A percentile compares a stretch with the other conserved stretches of the same genome.
Conservation (phyloP, 139 green algal species). For the Mesotaenium endlicherianum region DNA sequence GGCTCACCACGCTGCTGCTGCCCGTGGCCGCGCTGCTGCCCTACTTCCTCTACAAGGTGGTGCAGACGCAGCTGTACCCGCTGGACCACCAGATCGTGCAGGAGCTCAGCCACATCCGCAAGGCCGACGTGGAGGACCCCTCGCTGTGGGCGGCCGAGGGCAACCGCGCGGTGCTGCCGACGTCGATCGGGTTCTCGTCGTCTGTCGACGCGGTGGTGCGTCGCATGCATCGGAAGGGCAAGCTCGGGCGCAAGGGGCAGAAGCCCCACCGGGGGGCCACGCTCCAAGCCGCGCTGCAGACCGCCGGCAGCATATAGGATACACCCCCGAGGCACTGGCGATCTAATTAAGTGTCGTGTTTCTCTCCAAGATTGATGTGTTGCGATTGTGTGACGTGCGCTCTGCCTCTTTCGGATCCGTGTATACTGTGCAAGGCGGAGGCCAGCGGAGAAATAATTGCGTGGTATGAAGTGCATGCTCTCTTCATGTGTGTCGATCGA, state of each 20-base stretch:
- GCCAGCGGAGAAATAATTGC: too few relatives aligned
- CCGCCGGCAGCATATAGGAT: too few relatives aligned
- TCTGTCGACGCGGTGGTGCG: constrained; percentile 26
- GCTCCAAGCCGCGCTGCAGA: too few relatives aligned
- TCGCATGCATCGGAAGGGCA: constrained; percentile 3
- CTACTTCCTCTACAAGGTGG: constrained; percentile 29
- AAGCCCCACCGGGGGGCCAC: not conserved
- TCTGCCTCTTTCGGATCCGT: too few relatives aligned
- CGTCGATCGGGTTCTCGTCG: constrained; percentile 21
- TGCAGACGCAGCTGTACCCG: not conserved
- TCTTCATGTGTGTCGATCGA: too few relatives aligned
- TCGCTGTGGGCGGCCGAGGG: constrained; percentile 17
- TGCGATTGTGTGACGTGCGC: too few relatives aligned
- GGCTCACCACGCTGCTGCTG: constrained; percentile 24
- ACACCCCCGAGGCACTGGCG: too few relatives aligned
- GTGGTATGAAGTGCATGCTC: too few relatives aligned
- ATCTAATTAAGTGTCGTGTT: too few relatives aligned
- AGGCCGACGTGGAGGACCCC: constrained; percentile 28
- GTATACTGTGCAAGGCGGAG: too few relatives aligned
- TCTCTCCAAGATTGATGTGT: too few relatives aligned
- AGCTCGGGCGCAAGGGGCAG: not conserved
- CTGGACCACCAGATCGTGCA: constrained; percentile 38
- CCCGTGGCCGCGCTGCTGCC: constrained; percentile 26
- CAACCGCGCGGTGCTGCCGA: not conserved
- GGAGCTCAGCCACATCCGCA: not conserved